A percentile compares a stretch with the other conserved stretches of the same genome.
Conservation (phyloP, 1,284 basidiomycete genomes). For the Malassezia sympodialis region DNA sequence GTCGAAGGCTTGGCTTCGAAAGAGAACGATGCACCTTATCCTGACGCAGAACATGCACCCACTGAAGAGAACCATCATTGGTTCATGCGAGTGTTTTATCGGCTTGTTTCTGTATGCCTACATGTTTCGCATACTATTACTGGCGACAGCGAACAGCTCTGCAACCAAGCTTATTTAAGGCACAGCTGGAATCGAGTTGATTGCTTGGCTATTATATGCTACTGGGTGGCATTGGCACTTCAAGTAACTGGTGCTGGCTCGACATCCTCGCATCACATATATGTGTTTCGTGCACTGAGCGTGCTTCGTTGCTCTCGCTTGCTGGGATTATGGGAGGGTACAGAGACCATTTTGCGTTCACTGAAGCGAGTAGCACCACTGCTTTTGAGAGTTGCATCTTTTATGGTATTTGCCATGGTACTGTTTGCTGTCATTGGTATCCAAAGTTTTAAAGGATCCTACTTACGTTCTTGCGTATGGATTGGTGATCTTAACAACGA, state of each 20-base stretch:
- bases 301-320: constrained; percentile 74
- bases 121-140: constrained; percentile 15
- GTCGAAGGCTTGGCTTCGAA: constrained; percentile 3
- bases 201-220: constrained; percentile 67
- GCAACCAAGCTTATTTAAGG: constrained; percentile 60
- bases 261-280: constrained; percentile 60
- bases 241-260: constrained; percentile 61
- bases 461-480: constrained; percentile 43
- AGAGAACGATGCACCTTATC: neutral
- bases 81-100: neutral
- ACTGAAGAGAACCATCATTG: neutral
- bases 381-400: constrained; percentile 76
- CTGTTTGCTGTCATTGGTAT: constrained; percentile 60
- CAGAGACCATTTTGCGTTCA: constrained; percentile 83
- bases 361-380: constrained; percentile 81
- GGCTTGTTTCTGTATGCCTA: neutral
- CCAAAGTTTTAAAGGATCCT: constrained; percentile 45
- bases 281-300: constrained; percentile 78
- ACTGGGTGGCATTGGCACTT: constrained; percentile 67
- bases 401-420: constrained; percentile 78
- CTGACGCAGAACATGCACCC: neutral
- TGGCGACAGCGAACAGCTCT: neutral
- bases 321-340: constrained; percentile 79
- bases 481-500: constrained; percentile 29
- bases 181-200: constrained; percentile 92